A percentile compares a stretch with the other conserved stretches of the same genome.
phyloP scores from a whole-genome alignment of 1,284 basidiomycete species.

The Cutaneotrichosporon mucoides region DNA sequence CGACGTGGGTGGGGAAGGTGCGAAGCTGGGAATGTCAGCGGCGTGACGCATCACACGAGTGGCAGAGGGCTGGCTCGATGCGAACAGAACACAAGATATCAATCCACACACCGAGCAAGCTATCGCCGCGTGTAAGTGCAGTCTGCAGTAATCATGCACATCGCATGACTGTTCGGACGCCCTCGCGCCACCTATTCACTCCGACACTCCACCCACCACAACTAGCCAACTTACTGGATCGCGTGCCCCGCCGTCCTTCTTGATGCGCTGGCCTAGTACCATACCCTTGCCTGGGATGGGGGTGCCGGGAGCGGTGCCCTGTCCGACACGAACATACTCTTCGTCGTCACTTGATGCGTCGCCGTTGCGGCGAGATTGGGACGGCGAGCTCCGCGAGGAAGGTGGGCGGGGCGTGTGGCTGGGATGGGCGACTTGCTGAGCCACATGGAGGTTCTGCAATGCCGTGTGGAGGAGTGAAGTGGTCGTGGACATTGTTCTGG shows the following conservation, averaged over 20 bases:
- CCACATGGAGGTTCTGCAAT: slow-evolving; percentile 46
- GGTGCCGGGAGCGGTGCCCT: slow-evolving; percentile 44
- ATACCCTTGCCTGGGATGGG: slow-evolving; percentile 27
- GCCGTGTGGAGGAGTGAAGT: slow-evolving; percentile 47
- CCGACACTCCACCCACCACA: too few species aligned
- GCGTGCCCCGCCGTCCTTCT: slow-evolving; percentile 22
- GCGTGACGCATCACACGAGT: too few species aligned
- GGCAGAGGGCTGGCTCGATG: too few species aligned
- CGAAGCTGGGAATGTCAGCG: slow-evolving; percentile 51
- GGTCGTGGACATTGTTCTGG: slow-evolving; percentile 28
- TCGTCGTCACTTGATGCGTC: slow-evolving; percentile 49
- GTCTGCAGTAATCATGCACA: too few species aligned
- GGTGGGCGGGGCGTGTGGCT: slow-evolving; percentile 34
- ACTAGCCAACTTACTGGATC: slow-evolving; percentile 39
- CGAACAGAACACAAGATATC: too few species aligned
- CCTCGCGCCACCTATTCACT: neutral
- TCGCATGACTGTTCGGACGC: too few species aligned
- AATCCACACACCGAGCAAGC: too few species aligned
- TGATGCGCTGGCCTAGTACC: slow-evolving; percentile 27
- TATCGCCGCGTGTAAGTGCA: too few species aligned
- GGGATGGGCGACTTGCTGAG: slow-evolving; percentile 38
- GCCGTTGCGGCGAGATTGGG: slow-evolving; percentile 17
- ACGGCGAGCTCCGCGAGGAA: slow-evolving; percentile 13
- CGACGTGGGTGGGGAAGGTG: slow-evolving; percentile 70
- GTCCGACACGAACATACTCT: slow-evolving; percentile 44